Conservation (phyloP, 441 rosid genomes). For the Metrosideros polymorpha region DNA sequence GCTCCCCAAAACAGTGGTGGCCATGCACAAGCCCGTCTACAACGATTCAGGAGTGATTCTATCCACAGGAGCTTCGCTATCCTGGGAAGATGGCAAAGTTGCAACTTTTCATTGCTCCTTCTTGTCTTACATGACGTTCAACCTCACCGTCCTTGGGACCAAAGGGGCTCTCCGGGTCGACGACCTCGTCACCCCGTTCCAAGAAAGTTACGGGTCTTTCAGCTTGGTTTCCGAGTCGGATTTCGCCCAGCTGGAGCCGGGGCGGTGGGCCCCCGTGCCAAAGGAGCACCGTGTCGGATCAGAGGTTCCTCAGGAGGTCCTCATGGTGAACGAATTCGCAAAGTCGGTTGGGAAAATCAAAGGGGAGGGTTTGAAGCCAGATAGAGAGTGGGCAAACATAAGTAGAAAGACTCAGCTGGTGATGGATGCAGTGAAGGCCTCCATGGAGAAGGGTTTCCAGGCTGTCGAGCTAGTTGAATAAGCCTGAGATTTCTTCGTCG, state of each 20-base stretch:
- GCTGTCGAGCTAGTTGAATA: slow-evolving; percentile 11
- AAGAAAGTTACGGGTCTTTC: slow-evolving; percentile 38
- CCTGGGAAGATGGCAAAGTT: slow-evolving; percentile 15
- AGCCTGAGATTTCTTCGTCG: neutral
- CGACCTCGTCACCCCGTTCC: slow-evolving; percentile 44
- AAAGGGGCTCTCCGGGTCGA: slow-evolving; percentile 32
- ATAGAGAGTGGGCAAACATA: slow-evolving; percentile 37
- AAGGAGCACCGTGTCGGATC: slow-evolving; percentile 25
- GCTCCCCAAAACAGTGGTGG: slow-evolving; percentile 34
- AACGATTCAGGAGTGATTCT: slow-evolving; percentile 42
- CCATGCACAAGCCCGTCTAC: slow-evolving; percentile 27
- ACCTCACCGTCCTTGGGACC: slow-evolving; percentile 31
- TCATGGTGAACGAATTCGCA: slow-evolving; percentile 41
- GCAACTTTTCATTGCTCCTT: slow-evolving; percentile 41
- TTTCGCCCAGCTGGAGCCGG: slow-evolving; percentile 38
- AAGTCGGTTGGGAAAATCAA: slow-evolving; percentile 24
- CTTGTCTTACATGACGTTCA: slow-evolving; percentile 32
- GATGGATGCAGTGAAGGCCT: slow-evolving; percentile 47
- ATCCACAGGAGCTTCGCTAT: slow-evolving; percentile 39
- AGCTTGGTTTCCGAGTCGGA: slow-evolving; percentile 32
- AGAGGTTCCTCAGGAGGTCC: slow-evolving; percentile 45
- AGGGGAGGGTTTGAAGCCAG: slow-evolving; percentile 13
- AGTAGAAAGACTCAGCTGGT: slow-evolving; percentile 55
- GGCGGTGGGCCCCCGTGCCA: slow-evolving; percentile 60
- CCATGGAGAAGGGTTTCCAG: slow-evolving; percentile 40